Base-by-base conservation (phyloP, 305 asterid genomes). In the Plantago lanceolata region DNA sequence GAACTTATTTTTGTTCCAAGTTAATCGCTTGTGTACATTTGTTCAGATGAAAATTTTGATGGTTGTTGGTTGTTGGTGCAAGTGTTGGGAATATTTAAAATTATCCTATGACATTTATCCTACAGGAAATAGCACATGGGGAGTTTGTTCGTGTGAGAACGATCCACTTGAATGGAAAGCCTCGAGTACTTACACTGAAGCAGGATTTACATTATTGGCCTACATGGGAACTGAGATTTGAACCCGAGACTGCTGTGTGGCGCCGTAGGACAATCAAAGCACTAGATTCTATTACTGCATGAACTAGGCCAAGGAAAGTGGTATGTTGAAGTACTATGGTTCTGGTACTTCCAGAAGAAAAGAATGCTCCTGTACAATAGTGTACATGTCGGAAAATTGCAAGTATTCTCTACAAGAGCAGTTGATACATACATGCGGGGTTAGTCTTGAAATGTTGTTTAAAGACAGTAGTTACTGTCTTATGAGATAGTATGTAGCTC, bases 141-240 rank as follows among this genome's bases (percentile, higher is more conserved):
- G 96, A 89, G 68, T 93, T 93, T 66, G 97, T 90, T 57, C 95
- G 99, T 50, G 85, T 93, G 59, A 82, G 74, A 74, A 85, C 87
- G 5, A 72, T 93, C 49, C 96, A 93, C 85, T 85, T 93, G 80
- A 90, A 87, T 4, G 99, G 92, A 76, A 93, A 90, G 80, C 96
- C 96, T 63, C 85, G 94, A 33, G 97, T 89, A 54, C 85, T 93
- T 21, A 80, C 99, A 33, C 68, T 93, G 77, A 93, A 89, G 85
- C 99, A 93, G 79, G 99, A 93, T 80, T 75, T 93, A 72, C 99
- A 93, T 68, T 93, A 93, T 77, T 93, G 99, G 99, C 96, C 99
- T 48, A 75, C 97, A 43, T 93, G 99, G 99, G 99, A 89, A 76
- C 77, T 93, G 71, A 79, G 88, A 59, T 93, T 87, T 66, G 97